Conservation (phyloP, 225 moss, liverwort and hornwort species). For the Pseudisothecium myosuroides region DNA sequence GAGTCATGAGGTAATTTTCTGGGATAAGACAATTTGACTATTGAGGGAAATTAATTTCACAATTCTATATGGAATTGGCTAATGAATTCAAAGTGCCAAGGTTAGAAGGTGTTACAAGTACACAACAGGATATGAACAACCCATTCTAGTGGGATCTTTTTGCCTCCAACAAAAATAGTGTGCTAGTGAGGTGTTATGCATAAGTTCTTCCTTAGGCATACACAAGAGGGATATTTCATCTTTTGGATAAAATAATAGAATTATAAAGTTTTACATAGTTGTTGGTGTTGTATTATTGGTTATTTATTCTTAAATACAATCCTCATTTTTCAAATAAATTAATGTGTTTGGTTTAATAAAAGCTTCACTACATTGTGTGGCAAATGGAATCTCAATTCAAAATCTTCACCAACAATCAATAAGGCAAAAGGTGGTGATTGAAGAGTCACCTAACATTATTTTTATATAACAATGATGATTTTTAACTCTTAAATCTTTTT, state of each 20-base stretch:
- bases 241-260: accelerated
- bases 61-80: neutral
- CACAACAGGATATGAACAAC: accelerated
- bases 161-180: neutral
- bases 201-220: too few species aligned
- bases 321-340: neutral
- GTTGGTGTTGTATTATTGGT: accelerated
- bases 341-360: neutral
- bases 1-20: neutral
- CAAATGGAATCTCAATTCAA: neutral
- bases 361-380: neutral
- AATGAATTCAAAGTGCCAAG: neutral
- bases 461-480: neutral
- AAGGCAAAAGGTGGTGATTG: neutral
- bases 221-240: neutral
- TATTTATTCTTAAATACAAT: neutral
- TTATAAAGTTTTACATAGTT: neutral
- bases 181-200: neutral
- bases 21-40: neutral
- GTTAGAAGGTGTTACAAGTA: neutral
- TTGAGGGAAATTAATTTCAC: neutral
- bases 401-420: neutral
- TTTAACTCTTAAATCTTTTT: neutral
- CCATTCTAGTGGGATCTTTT: too few species aligned
- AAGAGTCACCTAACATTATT: neutral